These are phyloP conservation scores for Gonapodya prolifera DNA, from an alignment of 192 early-diverging fungal species.

Conservation along the genomic window DNA sequence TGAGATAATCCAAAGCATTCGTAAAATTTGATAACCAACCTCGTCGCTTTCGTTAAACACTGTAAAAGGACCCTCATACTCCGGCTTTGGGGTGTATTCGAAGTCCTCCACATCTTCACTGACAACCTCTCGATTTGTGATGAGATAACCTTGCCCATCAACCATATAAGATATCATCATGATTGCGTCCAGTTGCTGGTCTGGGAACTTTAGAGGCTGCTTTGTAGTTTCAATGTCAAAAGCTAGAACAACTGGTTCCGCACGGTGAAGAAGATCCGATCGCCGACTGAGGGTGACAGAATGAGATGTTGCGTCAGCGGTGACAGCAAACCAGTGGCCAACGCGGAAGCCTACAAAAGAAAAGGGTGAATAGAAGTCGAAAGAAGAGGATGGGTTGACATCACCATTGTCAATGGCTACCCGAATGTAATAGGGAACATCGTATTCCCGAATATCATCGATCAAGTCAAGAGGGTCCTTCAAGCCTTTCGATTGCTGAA, in stretches of 20 bases:
- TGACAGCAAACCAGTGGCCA: slow-evolving; percentile 86
- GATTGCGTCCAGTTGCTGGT: slow-evolving; percentile 73
- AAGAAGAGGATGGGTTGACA: neutral
- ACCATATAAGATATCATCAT: slow-evolving; percentile 99
- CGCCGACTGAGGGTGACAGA: slow-evolving; percentile 47
- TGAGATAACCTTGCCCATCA: slow-evolving; percentile 89
- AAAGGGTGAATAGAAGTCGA: neutral
- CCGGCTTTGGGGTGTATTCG: slow-evolving; percentile 92
- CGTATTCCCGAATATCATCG: slow-evolving; percentile 88
- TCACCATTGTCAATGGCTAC: slow-evolving; percentile 83
- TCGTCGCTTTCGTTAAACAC: slow-evolving; percentile 94
- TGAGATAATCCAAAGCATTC: neutral
- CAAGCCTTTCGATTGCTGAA: neutral
- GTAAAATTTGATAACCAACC: slow-evolving; percentile 20
- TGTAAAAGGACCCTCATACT: slow-evolving; percentile 86
- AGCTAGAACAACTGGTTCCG: slow-evolving; percentile 85
- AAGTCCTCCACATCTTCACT: slow-evolving; percentile 93
- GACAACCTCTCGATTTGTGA: slow-evolving; percentile 95
- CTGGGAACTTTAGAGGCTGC: slow-evolving; percentile 94
- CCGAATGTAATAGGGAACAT: slow-evolving; percentile 91
- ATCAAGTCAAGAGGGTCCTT: slow-evolving; percentile 55
- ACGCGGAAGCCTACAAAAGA: slow-evolving; percentile 67
- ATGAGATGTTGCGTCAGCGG: slow-evolving; percentile 34
- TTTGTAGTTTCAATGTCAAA: slow-evolving; percentile 99
- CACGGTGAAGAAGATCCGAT: slow-evolving; percentile 78